A percentile compares a stretch with the other conserved stretches of the same genome.
These are phyloP conservation scores for Corinectria fuckeliana DNA, from an alignment of 2,329 filamentous ascomycete genomes.

Conservation along the genomic window DNA sequence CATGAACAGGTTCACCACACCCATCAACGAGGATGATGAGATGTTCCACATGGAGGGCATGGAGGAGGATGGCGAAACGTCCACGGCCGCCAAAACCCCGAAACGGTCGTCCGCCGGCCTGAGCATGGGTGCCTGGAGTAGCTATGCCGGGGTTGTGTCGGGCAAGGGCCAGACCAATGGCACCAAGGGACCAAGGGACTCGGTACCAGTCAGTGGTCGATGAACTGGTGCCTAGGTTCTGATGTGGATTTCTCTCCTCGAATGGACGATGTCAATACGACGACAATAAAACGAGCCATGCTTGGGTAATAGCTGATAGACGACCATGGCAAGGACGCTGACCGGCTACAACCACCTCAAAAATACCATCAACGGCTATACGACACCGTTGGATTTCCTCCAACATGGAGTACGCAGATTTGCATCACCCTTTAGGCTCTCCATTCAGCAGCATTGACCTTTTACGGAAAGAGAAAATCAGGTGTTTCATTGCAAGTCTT, in stretches of 20 bases:
- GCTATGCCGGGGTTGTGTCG: slow-evolving; percentile 48
- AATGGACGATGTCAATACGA: background rate
- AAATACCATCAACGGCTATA: slow-evolving; percentile 13
- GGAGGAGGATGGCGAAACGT: slow-evolving; percentile 64
- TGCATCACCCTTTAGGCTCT: slow-evolving; percentile 18
- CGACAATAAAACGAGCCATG: slow-evolving; percentile 10
- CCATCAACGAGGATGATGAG: slow-evolving; percentile 69
- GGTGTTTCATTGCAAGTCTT: slow-evolving; percentile 32
- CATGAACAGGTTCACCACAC: slow-evolving; percentile 65
- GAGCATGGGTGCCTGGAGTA: slow-evolving; percentile 47
- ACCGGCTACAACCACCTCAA: slow-evolving; percentile 32
- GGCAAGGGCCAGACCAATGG: slow-evolving; percentile 39
- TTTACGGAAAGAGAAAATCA: slow-evolving; percentile 32
- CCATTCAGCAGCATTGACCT: slow-evolving; percentile 26
- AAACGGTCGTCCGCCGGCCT: slow-evolving; percentile 58
- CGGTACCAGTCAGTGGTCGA: slow-evolving; percentile 42
- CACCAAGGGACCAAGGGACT: slow-evolving; percentile 40
- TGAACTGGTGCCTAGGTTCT: slow-evolving; percentile 15
- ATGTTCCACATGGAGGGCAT: slow-evolving; percentile 68
- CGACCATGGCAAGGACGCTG: slow-evolving; percentile 26
- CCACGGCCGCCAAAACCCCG: slow-evolving; percentile 51
- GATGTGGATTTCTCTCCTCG: background rate
- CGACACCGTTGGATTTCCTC: slow-evolving; percentile 28
- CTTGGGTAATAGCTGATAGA: slow-evolving; percentile 26
- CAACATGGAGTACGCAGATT: slow-evolving; percentile 16